These are phyloP conservation scores for Allium fistulosum DNA, from an alignment of 106 monocot genomes.

Conservation along the genomic window DNA sequence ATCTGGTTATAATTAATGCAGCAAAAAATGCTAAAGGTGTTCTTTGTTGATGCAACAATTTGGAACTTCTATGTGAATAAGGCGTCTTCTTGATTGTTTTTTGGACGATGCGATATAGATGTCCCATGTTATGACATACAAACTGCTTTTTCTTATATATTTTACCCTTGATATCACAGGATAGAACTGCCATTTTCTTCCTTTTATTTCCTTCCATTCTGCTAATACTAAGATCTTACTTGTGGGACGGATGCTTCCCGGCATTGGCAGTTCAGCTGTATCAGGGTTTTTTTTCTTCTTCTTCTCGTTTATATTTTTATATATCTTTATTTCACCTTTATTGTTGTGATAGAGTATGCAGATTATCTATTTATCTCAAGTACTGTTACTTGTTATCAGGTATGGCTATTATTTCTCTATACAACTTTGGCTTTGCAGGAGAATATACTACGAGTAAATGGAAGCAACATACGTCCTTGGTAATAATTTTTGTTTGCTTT, in stretches of 20 bases:
- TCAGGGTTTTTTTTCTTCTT: constrained; percentile 29
- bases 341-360: too few relatives aligned
- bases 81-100: too few relatives aligned
- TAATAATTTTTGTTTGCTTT: constrained; percentile 2
- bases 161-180: constrained; percentile 29
- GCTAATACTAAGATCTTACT: constrained; percentile 45
- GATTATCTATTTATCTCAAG: not conserved
- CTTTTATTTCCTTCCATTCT: constrained; percentile 63
- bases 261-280: constrained; percentile 82
- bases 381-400: constrained; percentile 30
- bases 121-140: too few relatives aligned
- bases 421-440: constrained; percentile 90
- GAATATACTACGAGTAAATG: constrained; percentile 84
- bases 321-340: too few relatives aligned
- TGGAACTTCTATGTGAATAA: too few relatives aligned
- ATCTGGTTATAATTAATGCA: too few relatives aligned
- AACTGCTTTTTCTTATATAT: too few relatives aligned
- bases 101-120: too few relatives aligned
- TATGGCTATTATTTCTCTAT: constrained; percentile 87
- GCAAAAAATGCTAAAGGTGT: too few relatives aligned
- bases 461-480: constrained; percentile 96
- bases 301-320: too few relatives aligned
- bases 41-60: too few relatives aligned
- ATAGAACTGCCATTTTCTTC: constrained; percentile 82
- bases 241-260: constrained; percentile 81